phyloP scores from a whole-genome alignment of 2,329 filamentous ascomycete species.

The Epicoccum sorghinum region DNA sequence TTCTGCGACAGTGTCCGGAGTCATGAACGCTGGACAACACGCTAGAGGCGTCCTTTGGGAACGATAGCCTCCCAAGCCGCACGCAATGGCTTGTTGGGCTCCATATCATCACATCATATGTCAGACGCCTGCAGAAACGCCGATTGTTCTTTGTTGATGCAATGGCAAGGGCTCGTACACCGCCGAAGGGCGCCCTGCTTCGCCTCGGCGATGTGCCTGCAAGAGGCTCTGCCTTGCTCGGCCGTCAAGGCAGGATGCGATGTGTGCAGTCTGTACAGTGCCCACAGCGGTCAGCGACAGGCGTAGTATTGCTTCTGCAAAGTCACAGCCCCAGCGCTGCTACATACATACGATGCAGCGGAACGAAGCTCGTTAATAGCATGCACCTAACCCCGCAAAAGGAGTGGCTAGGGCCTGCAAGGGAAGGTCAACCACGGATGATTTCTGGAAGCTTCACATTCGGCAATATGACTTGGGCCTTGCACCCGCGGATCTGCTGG shows the following conservation, averaged over 20 bases:
- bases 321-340: slow-evolving; percentile 25
- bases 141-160: slow-evolving; percentile 23
- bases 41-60: slow-evolving; percentile 30
- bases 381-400: slow-evolving; percentile 41
- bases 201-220: slow-evolving; percentile 10
- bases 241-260: slow-evolving; percentile 17
- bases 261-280: slow-evolving; percentile 5
- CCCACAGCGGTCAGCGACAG: slow-evolving; percentile 28
- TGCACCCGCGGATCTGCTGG: slow-evolving; percentile 18
- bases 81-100: slow-evolving; percentile 25
- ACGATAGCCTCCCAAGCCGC: slow-evolving; percentile 34
- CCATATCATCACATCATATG: slow-evolving; percentile 29
- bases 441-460: slow-evolving; percentile 25
- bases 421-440: slow-evolving; percentile 34
- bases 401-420: slow-evolving; percentile 30
- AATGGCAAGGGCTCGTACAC: slow-evolving; percentile 12
- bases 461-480: slow-evolving; percentile 16
- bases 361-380: slow-evolving; percentile 30
- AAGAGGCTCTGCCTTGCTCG: slow-evolving; percentile 28
- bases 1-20: slow-evolving; percentile 22
- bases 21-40: slow-evolving; percentile 27
- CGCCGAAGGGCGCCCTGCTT: slow-evolving; percentile 19
- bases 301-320: slow-evolving; percentile 27
- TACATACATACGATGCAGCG: slow-evolving; percentile 27
- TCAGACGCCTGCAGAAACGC: slow-evolving; percentile 28